phyloP scores from a whole-genome alignment of 179 eudicot species.

The Spinacia oleracea region DNA sequence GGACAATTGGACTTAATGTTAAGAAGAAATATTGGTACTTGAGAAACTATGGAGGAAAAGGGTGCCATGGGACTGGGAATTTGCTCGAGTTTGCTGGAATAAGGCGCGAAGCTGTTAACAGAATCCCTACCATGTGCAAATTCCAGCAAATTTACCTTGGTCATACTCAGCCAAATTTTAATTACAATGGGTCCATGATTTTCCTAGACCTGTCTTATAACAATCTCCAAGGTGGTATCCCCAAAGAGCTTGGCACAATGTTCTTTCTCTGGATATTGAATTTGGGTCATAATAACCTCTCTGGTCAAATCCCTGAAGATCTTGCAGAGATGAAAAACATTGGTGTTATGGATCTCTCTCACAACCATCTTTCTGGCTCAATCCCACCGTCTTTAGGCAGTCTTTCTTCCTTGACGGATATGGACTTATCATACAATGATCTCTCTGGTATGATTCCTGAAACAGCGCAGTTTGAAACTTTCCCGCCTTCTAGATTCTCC shows the following conservation, averaged over 20 bases:
- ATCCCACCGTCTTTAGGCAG: conserved; percentile 62
- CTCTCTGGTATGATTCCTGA: conserved; percentile 76
- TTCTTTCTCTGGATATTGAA: conserved; percentile 61
- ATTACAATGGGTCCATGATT: conserved; percentile 85
- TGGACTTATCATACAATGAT: conserved; percentile 69
- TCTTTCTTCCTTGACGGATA: conserved; percentile 58
- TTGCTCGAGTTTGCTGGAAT: conserved; percentile 86
- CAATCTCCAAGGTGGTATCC: conserved; percentile 64
- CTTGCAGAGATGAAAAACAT: conserved; percentile 60
- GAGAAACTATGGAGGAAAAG: conserved; percentile 69
- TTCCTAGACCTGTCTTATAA: conserved; percentile 82
- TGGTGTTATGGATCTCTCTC: conserved; percentile 71
- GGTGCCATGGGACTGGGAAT: conserved; percentile 92
- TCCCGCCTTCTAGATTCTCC: conserved; percentile 51
- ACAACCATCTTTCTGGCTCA: conserved; percentile 63
- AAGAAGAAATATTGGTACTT: conserved; percentile 68
- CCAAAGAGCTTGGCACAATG: conserved; percentile 81
- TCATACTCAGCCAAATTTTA: conserved; percentile 63
- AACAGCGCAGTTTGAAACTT: conserved; percentile 71
- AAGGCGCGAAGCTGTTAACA: conserved; percentile 46
- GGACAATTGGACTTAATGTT: conserved; percentile 51
- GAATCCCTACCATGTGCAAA: conserved; percentile 63
- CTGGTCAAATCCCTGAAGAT: conserved; percentile 74
- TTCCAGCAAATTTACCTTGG: conserved; percentile 69
- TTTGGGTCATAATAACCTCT: conserved; percentile 76